A percentile compares a stretch with the other conserved stretches of the same genome.
Evolutionary conservation across 495 filamentous ascomycete genomes (phyloP).

Genomic region (Geopyxis carbonaria): DNA sequence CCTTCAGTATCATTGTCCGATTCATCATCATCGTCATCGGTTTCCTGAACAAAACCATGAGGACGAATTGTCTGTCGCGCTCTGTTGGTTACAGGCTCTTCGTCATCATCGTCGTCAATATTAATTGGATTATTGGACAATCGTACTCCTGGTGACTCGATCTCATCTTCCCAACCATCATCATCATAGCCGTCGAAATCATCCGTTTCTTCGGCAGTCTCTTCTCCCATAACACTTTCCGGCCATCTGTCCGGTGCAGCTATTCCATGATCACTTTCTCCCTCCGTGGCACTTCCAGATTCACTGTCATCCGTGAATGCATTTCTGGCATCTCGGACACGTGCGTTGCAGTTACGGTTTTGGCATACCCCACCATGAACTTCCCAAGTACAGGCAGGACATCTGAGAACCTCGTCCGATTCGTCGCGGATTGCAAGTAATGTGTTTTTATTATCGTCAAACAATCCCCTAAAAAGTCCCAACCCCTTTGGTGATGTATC

Average conservation of each 20-base stretch:
- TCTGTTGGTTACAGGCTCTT: neutral
- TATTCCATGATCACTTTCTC: conserved; percentile 10
- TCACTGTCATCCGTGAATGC: conserved; percentile 24
- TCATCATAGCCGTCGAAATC: conserved; percentile 6
- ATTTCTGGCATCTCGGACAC: conserved; percentile 13
- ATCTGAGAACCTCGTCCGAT: conserved; percentile 46
- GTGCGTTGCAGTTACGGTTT: conserved; percentile 33
- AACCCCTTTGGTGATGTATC: conserved; percentile 39
- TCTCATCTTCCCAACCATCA: no score
- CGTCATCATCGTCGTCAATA: conserved; percentile 3
- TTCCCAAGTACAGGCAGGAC: conserved; percentile 49
- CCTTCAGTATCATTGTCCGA: conserved; percentile 17
- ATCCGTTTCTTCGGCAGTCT: conserved; percentile 7
- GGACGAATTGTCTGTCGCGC: neutral
- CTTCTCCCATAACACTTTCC: conserved; percentile 5
- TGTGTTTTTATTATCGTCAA: conserved; percentile 27
- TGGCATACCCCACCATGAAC: conserved; percentile 39
- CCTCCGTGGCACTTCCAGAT: conserved; percentile 11
- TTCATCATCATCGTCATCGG: conserved; percentile 28
- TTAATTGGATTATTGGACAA: no score
- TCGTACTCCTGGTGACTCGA: no score
- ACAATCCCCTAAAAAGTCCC: conserved; percentile 50
- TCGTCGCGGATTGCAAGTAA: conserved; percentile 34
- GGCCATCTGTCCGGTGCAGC: conserved; percentile 6
- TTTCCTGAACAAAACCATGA: conserved; percentile 15